Evolutionary conservation across 176 grass and related monocot genomes (phyloP).

Genomic region (Carex scoparia): DNA sequence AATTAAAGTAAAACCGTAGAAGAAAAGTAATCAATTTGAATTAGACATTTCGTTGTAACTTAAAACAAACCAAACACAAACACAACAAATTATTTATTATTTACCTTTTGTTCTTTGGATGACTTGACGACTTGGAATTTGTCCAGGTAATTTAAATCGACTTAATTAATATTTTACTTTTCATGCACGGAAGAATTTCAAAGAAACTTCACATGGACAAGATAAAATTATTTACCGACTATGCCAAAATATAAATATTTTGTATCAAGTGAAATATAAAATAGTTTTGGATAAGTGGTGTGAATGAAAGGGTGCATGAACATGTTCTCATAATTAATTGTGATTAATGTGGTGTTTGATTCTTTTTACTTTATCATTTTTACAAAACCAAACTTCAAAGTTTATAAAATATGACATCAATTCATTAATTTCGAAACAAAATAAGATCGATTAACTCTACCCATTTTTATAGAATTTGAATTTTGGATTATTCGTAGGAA

Average conservation of each 20-base stretch:
- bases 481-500: not conserved
- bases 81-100: not conserved
- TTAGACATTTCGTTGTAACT: not conserved
- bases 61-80: not conserved
- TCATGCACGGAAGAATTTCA: not conserved
- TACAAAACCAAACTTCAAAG: not conserved
- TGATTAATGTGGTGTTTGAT: no score
- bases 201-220: not conserved
- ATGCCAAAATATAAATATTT: no score
- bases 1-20: slow-evolving; percentile 9
- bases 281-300: no score
- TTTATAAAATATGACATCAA: not conserved
- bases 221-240: no score
- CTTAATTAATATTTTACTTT: not conserved
- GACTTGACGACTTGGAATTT: not conserved
- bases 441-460: not conserved
- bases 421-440: not conserved
- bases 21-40: not conserved
- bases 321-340: no score
- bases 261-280: no score
- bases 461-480: not conserved
- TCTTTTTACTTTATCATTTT: not conserved
- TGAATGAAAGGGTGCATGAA: no score
- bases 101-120: not conserved
- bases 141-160: not conserved